Evolutionary conservation across 306 rosid species (phyloP).

Genomic region (Cajanus cajan): DNA sequence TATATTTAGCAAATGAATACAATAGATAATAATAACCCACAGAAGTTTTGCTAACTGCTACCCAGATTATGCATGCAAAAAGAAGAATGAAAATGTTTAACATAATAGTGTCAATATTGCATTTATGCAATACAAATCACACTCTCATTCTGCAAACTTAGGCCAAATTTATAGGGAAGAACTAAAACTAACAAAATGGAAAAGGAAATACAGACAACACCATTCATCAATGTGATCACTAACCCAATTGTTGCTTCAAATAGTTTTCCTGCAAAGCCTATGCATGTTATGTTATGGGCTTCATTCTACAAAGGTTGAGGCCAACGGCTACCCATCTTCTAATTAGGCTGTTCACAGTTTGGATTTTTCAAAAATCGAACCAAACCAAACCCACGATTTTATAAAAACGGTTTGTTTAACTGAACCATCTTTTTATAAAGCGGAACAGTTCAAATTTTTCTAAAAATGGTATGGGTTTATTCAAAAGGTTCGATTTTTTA

Average conservation of each 20-base stretch:
- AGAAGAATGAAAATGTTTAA: background rate
- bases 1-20: background rate
- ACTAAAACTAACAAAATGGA: background rate
- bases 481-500: too few relatives aligned
- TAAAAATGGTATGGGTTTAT: too few relatives aligned
- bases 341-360: too few relatives aligned
- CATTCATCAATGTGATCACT: background rate
- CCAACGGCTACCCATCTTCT: background rate
- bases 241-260: background rate
- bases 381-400: too few relatives aligned
- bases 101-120: background rate
- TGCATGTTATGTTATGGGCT: background rate
- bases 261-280: background rate
- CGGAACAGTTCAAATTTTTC: too few relatives aligned
- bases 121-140: background rate
- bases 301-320: background rate
- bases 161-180: background rate
- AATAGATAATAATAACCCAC: background rate
- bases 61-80: background rate
- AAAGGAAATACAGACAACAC: background rate
- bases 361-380: too few relatives aligned
- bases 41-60: background rate
- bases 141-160: background rate
- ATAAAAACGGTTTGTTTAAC: too few relatives aligned
- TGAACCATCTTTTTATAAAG: too few relatives aligned